Base-by-base conservation (phyloP, 2,329 filamentous ascomycete genomes). In the Gremmenia infestans region DNA sequence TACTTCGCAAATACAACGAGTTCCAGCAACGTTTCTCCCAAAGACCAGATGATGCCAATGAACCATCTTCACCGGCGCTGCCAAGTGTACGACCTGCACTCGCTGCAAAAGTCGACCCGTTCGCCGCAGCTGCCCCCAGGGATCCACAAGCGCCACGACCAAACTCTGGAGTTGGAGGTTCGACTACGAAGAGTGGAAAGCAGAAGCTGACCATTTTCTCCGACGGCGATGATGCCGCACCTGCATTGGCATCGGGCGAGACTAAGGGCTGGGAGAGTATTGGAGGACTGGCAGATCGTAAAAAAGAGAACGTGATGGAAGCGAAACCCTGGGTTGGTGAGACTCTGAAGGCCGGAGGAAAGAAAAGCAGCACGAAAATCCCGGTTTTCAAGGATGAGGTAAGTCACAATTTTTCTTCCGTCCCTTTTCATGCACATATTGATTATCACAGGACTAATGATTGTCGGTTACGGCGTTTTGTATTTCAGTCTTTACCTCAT, bases 361-460 rank as follows among this genome's bases (percentile, higher is more conserved):
- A 90, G 76, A 89, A 90, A 75, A 83, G 78, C 45, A 83, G 80
- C 35, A 81, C 86, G 53, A 97, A 97, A 78, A 88, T 99, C 85
- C 78, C 87, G 68, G 83, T 99, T 47, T 99, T 97, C 78, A 93
- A 89, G 79, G 94, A 99, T 79, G 79, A 88, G 88, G 94, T 99
- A 87, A 87, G 91, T 81, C 71, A 54, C 25, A 65, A 61, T 14
- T 56, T 65, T 60, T 63, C 64, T 54, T 65, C 61, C 62, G 54
- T 57, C 60, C 62, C 67, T 67, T 66, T 62, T 66, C 64, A 70
- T 70, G 78, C 81, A 80, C 72, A 79, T 91, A 83, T 94, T 94
- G 90, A 94, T 91, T 80, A 85, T 81, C 79, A 82, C 83, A 97
- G 92, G 91, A 96, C 92, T 97, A 96, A 97, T 93, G 79, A 70